phyloP scores from a whole-genome alignment of 805 yeast species.

The Pichia exigua region DNA sequence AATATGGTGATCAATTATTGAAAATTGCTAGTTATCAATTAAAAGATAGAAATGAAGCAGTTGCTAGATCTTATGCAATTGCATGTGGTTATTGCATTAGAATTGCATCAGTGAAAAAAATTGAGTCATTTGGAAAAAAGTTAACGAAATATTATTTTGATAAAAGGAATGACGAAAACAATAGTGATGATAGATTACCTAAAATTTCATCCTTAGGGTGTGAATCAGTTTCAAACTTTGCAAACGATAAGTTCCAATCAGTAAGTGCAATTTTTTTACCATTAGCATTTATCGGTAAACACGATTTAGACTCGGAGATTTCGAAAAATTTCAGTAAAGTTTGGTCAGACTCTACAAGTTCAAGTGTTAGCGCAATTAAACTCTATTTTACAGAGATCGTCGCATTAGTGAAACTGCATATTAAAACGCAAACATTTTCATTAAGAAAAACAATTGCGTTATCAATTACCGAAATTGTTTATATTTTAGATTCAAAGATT shows the following conservation, averaged over 20 bases:
- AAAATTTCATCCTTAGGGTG: conserved; percentile 52
- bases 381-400: conserved; percentile 66
- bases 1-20: conserved; percentile 58
- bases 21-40: conserved; percentile 51
- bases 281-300: conserved; percentile 66
- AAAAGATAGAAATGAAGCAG: conserved; percentile 62
- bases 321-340: conserved; percentile 45
- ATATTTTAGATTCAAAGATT: conserved; percentile 31
- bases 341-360: conserved; percentile 75
- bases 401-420: conserved; percentile 38
- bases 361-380: conserved; percentile 62
- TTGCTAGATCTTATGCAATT: conserved; percentile 67
- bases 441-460: conserved; percentile 65
- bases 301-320: conserved; percentile 47
- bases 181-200: conserved; percentile 34
- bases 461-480: conserved; percentile 53
- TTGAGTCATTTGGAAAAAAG: conserved; percentile 44
- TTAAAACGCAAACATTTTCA: conserved; percentile 51
- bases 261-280: conserved; percentile 67
- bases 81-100: conserved; percentile 76
- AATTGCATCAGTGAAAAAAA: conserved; percentile 43
- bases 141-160: conserved; percentile 55
- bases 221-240: conserved; percentile 58
- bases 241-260: conserved; percentile 57
- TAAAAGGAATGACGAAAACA: conserved; percentile 8